Conservation (phyloP, 306 rosid genomes). For the Calophaca sinica region DNA sequence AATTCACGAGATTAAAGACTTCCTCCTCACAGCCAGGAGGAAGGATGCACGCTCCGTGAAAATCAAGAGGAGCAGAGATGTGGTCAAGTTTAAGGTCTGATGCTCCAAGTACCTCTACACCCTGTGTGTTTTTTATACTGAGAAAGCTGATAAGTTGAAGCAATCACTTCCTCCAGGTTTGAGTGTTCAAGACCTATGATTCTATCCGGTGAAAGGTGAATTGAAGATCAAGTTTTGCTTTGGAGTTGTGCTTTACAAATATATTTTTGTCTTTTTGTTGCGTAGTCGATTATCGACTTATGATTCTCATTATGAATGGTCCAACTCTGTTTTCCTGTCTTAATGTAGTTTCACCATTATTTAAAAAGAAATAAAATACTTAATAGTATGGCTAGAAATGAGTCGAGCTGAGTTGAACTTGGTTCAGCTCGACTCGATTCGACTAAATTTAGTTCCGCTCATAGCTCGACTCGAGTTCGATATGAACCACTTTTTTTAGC, state of each 20-base stretch:
- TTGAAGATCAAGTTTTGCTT: slow-evolving; percentile 31
- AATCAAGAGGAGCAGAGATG: slow-evolving; percentile 72
- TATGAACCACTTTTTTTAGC: too few relatives aligned
- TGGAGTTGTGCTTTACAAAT: neutral
- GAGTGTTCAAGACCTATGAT: slow-evolving; percentile 74
- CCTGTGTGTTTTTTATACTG: slow-evolving; percentile 66
- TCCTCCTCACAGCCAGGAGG: slow-evolving; percentile 83
- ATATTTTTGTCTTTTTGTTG: neutral
- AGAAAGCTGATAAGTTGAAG: slow-evolving; percentile 88
- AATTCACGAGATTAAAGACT: slow-evolving; percentile 82
- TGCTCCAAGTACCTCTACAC: slow-evolving; percentile 86
- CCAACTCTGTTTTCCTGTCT: slow-evolving; percentile 9
- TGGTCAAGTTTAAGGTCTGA: slow-evolving; percentile 75
- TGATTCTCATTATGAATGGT: neutral
- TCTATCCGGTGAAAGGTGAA: neutral
- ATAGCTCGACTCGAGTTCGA: too few relatives aligned
- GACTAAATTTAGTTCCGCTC: too few relatives aligned
- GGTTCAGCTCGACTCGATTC: too few relatives aligned
- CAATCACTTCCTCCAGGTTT: slow-evolving; percentile 90
- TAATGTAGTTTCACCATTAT: slow-evolving; percentile 1
- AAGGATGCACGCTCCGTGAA: slow-evolving; percentile 82
- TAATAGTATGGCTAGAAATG: too few relatives aligned
- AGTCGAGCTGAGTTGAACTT: too few relatives aligned
- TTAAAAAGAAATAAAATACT: too few relatives aligned
- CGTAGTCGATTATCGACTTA: neutral